Base-by-base conservation (phyloP, 371 early-diverging fungal species). In the Circinella minor region DNA sequence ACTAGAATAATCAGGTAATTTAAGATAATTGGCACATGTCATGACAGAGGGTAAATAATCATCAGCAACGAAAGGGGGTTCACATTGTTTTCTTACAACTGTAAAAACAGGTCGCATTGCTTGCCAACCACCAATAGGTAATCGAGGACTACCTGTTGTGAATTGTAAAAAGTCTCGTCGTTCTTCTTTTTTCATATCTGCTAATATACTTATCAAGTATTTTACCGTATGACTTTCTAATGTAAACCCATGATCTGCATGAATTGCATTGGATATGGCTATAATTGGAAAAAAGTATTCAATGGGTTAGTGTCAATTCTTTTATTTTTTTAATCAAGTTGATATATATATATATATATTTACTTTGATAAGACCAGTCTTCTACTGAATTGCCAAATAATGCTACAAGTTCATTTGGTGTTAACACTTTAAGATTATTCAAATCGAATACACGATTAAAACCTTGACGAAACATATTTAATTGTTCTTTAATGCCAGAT, bases 1-100 rank as follows among this genome's bases (percentile, higher is more conserved):
- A 55, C 74, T 70, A 15, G 91, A 85, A 75, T 95, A 96, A 36
- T 86, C 86, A 17, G 95, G 95, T 65, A 95, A 81, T 77, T 96
- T 96, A 68, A 96, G 83, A 69, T 93, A 93, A 68, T 96, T 94
- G 63, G 87, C 91, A 69, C 96, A 96, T 1, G 96, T 96, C 95
- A 95, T 96, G 36, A 95, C 95, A 39, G 89, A 89, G 11, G 95
- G 96, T 70, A 95, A 75, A 65, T 90, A 92, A 61, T 89, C 88
- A 72, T 95, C 93, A 0, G 93, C 79, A 27, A 73, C 80, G 39
- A 84, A 69, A 9, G 86, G 84, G 11, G 84, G 76, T 63, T 87
- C 89, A 48, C 77, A 84, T 8, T 77, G 77, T 71, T 92, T 92
- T 67, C 91, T 79, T 2, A 95, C 95, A 15, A 96, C 90, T 1